phyloP scores from a whole-genome alignment of 73 alveolate species.

The Durusdinium trenchii region DNA sequence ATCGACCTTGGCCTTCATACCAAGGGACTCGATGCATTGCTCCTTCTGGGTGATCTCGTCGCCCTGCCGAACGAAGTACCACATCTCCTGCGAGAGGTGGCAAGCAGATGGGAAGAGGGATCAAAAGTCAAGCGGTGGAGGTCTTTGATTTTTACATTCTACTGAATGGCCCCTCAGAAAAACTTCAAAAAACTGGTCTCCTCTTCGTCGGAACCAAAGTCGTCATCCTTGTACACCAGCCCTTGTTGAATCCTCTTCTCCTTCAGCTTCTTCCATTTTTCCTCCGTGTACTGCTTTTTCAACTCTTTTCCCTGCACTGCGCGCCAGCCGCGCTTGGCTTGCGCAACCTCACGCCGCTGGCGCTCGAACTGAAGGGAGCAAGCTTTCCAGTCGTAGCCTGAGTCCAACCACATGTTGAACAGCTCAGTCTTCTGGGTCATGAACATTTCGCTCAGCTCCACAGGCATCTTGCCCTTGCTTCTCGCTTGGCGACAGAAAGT shows the following conservation, averaged over 20 bases:
- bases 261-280: background rate
- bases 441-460: background rate
- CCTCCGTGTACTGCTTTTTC: background rate
- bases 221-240: background rate
- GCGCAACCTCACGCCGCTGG: background rate
- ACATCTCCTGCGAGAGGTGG: too few species aligned
- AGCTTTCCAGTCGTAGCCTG: background rate
- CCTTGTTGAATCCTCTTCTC: background rate
- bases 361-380: background rate
- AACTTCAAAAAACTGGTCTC: too few species aligned
- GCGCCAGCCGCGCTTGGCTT: background rate
- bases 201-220: constrained; percentile 4
- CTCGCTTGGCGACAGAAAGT: background rate
- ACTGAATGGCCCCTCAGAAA: too few species aligned
- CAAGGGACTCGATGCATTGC: background rate
- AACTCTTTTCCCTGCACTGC: background rate
- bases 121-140: too few species aligned
- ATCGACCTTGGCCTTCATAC: background rate
- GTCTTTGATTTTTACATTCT: too few species aligned
- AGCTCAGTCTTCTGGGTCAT: background rate
- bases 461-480: background rate
- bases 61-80: background rate
- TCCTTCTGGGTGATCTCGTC: background rate
- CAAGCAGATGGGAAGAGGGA: too few species aligned
- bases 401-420: background rate